These are phyloP conservation scores for Pythium apleroticum DNA, from an alignment of 352 stramenopile genomes.

Conservation along the genomic window DNA sequence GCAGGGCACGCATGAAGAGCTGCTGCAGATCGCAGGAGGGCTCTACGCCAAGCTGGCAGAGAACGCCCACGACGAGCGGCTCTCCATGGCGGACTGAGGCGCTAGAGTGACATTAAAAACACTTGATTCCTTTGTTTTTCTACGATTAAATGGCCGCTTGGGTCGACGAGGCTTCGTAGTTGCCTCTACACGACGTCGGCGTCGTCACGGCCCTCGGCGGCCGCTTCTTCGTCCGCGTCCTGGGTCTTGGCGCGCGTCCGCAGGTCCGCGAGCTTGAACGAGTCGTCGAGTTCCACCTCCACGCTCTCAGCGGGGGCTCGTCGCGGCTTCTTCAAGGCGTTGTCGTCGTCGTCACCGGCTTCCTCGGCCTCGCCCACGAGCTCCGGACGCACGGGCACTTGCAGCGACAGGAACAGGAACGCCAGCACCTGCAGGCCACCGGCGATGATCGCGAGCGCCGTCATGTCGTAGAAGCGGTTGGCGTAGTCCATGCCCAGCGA, in stretches of 20 bases:
- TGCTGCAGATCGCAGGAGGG: conserved; percentile 47
- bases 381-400: conserved; percentile 56
- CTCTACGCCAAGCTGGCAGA: conserved; percentile 27
- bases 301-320: conserved; percentile 12
- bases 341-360: neutral
- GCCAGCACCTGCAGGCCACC: conserved; percentile 53
- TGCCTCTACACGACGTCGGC: conserved; percentile 16
- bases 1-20: conserved; percentile 89
- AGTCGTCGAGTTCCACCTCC: conserved; percentile 22
- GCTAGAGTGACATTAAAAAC: neutral
- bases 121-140: neutral
- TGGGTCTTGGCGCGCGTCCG: conserved; percentile 7
- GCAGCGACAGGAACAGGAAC: conserved; percentile 64
- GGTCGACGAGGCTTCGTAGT: neutral
- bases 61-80: conserved; percentile 18
- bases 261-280: conserved; percentile 21
- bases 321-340: neutral
- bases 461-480: conserved; percentile 71
- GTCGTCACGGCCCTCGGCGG: neutral
- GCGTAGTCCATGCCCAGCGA: conserved; percentile 81
- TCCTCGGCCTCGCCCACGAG: conserved; percentile 20
- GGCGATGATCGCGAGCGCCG: conserved; percentile 53
- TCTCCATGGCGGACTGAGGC: conserved; percentile 14
- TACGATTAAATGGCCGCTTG: neutral
- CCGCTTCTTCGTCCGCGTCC: neutral